These are phyloP conservation scores for Brassica nigra DNA, from an alignment of 345 rosid species.

Conservation along the genomic window DNA sequence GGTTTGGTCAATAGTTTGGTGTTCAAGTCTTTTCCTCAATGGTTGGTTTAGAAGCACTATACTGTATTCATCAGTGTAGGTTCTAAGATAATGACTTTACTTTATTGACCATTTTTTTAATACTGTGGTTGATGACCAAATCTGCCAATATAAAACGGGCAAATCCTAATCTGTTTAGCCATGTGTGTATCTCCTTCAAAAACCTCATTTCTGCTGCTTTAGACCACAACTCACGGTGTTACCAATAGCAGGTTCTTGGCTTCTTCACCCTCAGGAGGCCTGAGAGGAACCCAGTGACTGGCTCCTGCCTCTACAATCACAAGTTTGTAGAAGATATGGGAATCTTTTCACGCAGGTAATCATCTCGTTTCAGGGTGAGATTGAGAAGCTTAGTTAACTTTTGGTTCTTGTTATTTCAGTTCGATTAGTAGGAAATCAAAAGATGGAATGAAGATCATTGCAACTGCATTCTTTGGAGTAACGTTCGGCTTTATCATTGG, in stretches of 20 bases:
- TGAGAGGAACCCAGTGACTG: conserved; percentile 17
- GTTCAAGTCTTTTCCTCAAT: neutral
- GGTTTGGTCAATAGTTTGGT: conserved; percentile 34
- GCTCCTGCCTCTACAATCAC: conserved; percentile 2
- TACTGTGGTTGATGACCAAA: conserved; percentile 14
- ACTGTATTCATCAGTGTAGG: conserved; percentile 29
- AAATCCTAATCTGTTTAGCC: conserved; percentile 4
- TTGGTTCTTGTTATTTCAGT: conserved; percentile 46
- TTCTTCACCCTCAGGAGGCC: conserved; percentile 34
- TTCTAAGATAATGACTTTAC: conserved; percentile 31
- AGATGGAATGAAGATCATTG: conserved; percentile 71
- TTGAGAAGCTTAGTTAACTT: conserved; percentile 8
- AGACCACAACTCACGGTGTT: neutral
- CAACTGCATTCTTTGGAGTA: conserved; percentile 68
- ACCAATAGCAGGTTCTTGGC: conserved; percentile 27
- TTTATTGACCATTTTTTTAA: conserved; percentile 5
- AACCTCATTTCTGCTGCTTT: neutral
- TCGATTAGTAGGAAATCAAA: conserved; percentile 57
- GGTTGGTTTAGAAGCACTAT: conserved; percentile 33
- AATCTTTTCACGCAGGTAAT: conserved; percentile 63
- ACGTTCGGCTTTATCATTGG: conserved; percentile 81
- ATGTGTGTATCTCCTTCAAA: conserved; percentile 15
- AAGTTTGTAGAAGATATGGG: conserved; percentile 51
- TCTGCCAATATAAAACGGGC: conserved; percentile 1
- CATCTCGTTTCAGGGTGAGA: conserved; percentile 10